Conservation (phyloP, 1,284 basidiomycete species). For the Naganishia sp. region DNA sequence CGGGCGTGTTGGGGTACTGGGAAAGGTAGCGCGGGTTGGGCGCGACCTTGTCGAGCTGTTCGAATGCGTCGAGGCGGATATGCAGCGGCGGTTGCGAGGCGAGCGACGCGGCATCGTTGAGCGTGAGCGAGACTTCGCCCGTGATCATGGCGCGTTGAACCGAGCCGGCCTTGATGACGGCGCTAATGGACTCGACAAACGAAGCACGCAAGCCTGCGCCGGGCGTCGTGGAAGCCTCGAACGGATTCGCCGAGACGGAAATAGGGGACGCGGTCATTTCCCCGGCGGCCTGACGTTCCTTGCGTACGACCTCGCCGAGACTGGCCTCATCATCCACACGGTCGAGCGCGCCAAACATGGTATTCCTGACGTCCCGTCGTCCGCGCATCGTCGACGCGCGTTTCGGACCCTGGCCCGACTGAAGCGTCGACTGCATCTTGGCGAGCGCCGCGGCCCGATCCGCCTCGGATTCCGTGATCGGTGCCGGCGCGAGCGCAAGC, state of each 20-base stretch:
- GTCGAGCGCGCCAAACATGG: conserved; percentile 45
- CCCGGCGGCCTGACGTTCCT: conserved; percentile 7
- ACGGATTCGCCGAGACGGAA: conserved; percentile 32
- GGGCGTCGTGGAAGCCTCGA: conserved; percentile 25
- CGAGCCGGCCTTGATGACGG: conserved; percentile 52
- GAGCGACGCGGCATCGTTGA: conserved; percentile 34
- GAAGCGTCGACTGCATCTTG: conserved; percentile 56
- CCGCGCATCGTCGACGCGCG: conserved; percentile 55
- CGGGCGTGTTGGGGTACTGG: conserved; percentile 51
- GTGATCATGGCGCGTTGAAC: conserved; percentile 56
- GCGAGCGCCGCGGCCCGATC: conserved; percentile 57
- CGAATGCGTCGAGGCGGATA: conserved; percentile 56
- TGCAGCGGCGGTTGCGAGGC: conserved; percentile 43
- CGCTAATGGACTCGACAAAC: conserved; percentile 58
- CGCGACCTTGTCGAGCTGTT: conserved; percentile 57
- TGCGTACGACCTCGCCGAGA: conserved; percentile 34
- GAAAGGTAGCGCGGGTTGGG: conserved; percentile 58
- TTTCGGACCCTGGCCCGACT: conserved; percentile 41
- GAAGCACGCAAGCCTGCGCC: conserved; percentile 51
- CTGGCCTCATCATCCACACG: conserved; percentile 37
- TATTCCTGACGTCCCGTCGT: conserved; percentile 56
- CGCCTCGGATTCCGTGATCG: conserved; percentile 55
- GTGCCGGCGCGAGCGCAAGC: conserved; percentile 52
- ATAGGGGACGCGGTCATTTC: conserved; percentile 12
- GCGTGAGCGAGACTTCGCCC: conserved; percentile 56